Evolutionary conservation across 768 basidiomycete genomes (phyloP).

Genomic region (Phanerochaete carnosa): DNA sequence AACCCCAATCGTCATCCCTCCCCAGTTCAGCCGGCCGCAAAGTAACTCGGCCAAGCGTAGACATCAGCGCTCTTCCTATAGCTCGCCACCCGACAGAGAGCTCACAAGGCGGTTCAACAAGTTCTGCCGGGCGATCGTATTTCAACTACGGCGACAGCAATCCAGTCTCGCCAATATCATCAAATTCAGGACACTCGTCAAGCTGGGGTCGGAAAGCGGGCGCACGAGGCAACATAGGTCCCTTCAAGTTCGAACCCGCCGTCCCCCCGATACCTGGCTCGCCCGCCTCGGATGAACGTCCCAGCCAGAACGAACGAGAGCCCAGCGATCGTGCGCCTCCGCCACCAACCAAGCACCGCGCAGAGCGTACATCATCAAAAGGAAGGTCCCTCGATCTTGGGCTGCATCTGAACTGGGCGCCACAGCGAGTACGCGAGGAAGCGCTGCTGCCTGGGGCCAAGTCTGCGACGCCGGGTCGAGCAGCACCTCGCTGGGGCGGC

Average conservation of each 20-base stretch:
- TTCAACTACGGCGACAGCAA: constrained; percentile 11
- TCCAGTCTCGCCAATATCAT: constrained; percentile 19
- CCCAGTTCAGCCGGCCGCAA: constrained; percentile 6
- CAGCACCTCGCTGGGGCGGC: constrained; percentile 20
- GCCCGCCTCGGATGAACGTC: constrained; percentile 21
- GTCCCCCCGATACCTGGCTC: constrained; percentile 43
- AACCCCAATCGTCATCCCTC: constrained; percentile 3
- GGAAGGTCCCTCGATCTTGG: constrained; percentile 73
- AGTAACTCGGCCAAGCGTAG: not conserved
- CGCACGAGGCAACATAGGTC: constrained; percentile 48
- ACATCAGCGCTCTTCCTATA: not conserved
- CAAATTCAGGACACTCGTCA: constrained; percentile 30
- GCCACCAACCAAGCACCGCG: constrained; percentile 8
- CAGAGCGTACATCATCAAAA: constrained; percentile 34
- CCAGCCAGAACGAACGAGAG: not conserved
- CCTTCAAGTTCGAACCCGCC: constrained; percentile 68
- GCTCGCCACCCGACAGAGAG: constrained; percentile 8
- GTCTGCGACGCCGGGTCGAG: constrained; percentile 10
- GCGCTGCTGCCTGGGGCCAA: constrained; percentile 41
- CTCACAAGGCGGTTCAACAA: constrained; percentile 1
- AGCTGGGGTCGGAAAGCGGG: constrained; percentile 58
- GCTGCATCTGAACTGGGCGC: constrained; percentile 70
- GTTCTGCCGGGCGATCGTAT: constrained; percentile 1
- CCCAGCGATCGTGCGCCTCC: not conserved
- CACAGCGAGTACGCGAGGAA: constrained; percentile 62